These are phyloP conservation scores for Liriodendron chinense DNA, from an alignment of 164 flowering plant species.

Conservation along the genomic window DNA sequence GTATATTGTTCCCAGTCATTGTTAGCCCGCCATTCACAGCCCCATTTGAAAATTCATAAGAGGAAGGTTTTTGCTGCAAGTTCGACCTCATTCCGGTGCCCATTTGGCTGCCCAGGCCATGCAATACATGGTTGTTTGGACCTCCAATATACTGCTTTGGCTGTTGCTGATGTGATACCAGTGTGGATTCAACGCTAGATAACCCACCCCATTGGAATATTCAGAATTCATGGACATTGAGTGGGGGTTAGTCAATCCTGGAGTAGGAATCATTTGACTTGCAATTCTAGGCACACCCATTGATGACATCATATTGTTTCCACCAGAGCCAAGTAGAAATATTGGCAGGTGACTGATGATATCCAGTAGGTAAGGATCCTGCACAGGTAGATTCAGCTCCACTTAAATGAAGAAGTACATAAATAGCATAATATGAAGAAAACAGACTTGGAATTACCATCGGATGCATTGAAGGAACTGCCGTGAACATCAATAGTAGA, in stretches of 20 bases:
- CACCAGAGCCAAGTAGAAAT: constrained; percentile 49
- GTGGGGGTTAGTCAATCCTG: constrained; percentile 66
- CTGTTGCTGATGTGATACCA: constrained; percentile 56
- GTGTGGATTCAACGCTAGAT: constrained; percentile 59
- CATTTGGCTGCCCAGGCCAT: constrained; percentile 65
- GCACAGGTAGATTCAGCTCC: constrained; percentile 18
- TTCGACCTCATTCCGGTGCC: constrained; percentile 64
- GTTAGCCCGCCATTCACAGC: constrained; percentile 62
- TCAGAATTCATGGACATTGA: constrained; percentile 50
- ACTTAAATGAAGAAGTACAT: background rate
- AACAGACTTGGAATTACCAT: constrained; percentile 38
- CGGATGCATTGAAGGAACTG: constrained; percentile 49
- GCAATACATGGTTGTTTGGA: constrained; percentile 72
- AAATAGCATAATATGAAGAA: background rate
- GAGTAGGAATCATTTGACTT: constrained; percentile 97
- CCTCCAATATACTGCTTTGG: constrained; percentile 61
- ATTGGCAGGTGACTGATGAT: constrained; percentile 58
- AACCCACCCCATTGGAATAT: constrained; percentile 49
- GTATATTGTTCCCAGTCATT: constrained; percentile 54
- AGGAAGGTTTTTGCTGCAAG: constrained; percentile 53
- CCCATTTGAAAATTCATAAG: constrained; percentile 64
- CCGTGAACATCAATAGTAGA: constrained; percentile 43
- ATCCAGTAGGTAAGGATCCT: constrained; percentile 73
- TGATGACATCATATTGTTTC: constrained; percentile 52
- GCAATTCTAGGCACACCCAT: constrained; percentile 47